These are phyloP conservation scores for Myxozyma mucilagina DNA, from an alignment of 805 yeast genomes.

Conservation along the genomic window DNA sequence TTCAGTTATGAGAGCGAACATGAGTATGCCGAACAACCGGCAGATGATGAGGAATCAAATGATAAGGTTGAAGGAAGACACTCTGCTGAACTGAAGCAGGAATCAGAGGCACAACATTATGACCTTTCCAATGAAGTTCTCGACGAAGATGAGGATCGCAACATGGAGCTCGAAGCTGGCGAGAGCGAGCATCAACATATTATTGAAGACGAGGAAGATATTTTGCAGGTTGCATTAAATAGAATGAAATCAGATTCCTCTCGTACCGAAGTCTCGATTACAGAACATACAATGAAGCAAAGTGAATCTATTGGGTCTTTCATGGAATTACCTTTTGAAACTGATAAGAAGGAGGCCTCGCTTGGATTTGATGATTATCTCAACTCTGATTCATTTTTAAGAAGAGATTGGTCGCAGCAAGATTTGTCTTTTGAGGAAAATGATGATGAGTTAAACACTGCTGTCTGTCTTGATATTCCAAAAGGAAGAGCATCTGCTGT, in stretches of 20 bases:
- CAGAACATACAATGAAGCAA: not conserved
- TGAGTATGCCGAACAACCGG: not conserved
- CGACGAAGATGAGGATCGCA: not conserved
- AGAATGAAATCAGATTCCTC: not conserved
- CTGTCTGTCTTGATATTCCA: not conserved
- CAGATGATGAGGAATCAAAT: not conserved
- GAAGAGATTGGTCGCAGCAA: slow-evolving; percentile 14
- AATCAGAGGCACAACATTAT: too few relatives aligned
- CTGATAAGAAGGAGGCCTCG: slow-evolving; percentile 4
- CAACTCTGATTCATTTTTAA: slow-evolving; percentile 15
- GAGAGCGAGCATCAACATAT: not conserved
- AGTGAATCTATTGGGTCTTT: slow-evolving; percentile 8
- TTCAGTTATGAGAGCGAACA: not conserved
- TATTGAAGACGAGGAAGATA: not conserved
- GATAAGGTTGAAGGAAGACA: not conserved
- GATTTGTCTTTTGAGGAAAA: not conserved
- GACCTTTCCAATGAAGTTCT: too few relatives aligned
- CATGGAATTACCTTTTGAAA: slow-evolving; percentile 16
- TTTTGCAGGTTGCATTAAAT: not conserved
- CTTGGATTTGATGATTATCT: slow-evolving; percentile 27
- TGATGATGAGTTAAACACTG: slow-evolving; percentile 2
- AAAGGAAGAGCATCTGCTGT: not conserved
- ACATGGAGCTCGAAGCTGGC: not conserved
- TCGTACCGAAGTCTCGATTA: not conserved
- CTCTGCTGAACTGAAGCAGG: not conserved